Evolutionary conservation across 371 early-diverging fungal species (phyloP).

Genomic region (Coemansia sp.): DNA sequence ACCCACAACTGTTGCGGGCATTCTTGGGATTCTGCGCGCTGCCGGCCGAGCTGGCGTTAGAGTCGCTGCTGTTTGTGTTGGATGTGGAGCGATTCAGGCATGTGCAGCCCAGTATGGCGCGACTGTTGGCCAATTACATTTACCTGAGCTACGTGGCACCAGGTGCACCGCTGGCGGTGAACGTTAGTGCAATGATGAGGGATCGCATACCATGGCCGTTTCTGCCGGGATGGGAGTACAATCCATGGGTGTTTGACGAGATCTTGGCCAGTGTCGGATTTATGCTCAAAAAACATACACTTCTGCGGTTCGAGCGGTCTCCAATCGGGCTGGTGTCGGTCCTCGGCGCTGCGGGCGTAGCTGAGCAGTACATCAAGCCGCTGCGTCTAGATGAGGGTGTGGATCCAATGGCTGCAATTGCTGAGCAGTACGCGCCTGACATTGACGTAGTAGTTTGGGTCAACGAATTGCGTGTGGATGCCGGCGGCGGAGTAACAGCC

Average conservation of each 20-base stretch:
- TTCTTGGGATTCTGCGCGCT: conserved; percentile 49
- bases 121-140: conserved; percentile 52
- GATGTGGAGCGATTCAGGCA: conserved; percentile 52
- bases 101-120: conserved; percentile 50
- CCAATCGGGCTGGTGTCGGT: conserved; percentile 42
- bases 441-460: conserved; percentile 51
- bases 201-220: conserved; percentile 51
- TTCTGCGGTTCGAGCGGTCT: conserved; percentile 48
- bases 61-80: conserved; percentile 47
- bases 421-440: conserved; percentile 41
- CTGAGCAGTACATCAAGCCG: conserved; percentile 28
- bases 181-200: conserved; percentile 42
- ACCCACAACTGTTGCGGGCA: conserved; percentile 26
- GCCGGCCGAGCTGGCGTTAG: conserved; percentile 50
- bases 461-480: conserved; percentile 45
- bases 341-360: conserved; percentile 8
- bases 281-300: conserved; percentile 46
- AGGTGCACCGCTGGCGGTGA: conserved; percentile 40
- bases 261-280: conserved; percentile 47
- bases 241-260: conserved; percentile 51
- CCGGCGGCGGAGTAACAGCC: conserved; percentile 15
- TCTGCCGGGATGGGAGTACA: conserved; percentile 50
- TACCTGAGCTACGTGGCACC: conserved; percentile 50
- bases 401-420: conserved; percentile 47
- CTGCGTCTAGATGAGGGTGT: conserved; percentile 25